A percentile compares a stretch with the other conserved stretches of the same genome.
phyloP scores from a whole-genome alignment of 768 basidiomycete species.

The Pleurotus platypus region DNA sequence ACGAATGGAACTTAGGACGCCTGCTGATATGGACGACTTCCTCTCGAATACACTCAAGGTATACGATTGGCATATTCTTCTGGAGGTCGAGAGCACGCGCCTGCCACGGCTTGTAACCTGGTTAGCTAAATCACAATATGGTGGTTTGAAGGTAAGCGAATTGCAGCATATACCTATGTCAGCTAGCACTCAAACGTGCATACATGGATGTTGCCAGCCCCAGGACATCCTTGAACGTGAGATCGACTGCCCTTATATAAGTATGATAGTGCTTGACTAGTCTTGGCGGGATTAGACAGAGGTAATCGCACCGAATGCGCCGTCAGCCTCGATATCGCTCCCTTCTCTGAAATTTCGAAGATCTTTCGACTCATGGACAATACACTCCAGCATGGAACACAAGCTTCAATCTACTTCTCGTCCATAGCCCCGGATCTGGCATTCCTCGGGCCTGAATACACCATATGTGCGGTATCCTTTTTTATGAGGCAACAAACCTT shows the following conservation, averaged over 20 bases:
- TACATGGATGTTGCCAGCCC: not conserved
- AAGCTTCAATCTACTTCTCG: slow-evolving; percentile 27
- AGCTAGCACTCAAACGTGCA: not conserved
- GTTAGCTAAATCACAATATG: slow-evolving; percentile 24
- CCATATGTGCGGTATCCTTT: slow-evolving; percentile 43
- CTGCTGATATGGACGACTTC: slow-evolving; percentile 33
- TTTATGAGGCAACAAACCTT: slow-evolving; percentile 23
- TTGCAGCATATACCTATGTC: not conserved
- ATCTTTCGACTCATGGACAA: slow-evolving; percentile 20
- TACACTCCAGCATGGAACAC: slow-evolving; percentile 13
- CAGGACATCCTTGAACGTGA: not conserved
- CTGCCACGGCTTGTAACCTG: slow-evolving; percentile 32
- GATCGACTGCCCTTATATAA: not conserved
- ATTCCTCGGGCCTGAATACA: slow-evolving; percentile 30
- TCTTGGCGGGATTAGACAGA: not conserved
- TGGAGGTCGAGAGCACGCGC: slow-evolving; percentile 28
- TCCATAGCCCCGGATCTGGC: slow-evolving; percentile 32
- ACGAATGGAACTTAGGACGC: slow-evolving; percentile 40
- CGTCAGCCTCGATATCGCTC: slow-evolving; percentile 9
- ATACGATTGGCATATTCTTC: slow-evolving; percentile 33
- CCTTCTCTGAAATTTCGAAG: slow-evolving; percentile 19
- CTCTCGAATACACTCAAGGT: slow-evolving; percentile 26
- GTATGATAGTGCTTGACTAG: no score
- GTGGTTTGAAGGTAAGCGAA: not conserved
- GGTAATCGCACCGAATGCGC: not conserved